These are phyloP conservation scores for Kwoniella pini DNA, from an alignment of 768 basidiomycete species.

Conservation along the genomic window DNA sequence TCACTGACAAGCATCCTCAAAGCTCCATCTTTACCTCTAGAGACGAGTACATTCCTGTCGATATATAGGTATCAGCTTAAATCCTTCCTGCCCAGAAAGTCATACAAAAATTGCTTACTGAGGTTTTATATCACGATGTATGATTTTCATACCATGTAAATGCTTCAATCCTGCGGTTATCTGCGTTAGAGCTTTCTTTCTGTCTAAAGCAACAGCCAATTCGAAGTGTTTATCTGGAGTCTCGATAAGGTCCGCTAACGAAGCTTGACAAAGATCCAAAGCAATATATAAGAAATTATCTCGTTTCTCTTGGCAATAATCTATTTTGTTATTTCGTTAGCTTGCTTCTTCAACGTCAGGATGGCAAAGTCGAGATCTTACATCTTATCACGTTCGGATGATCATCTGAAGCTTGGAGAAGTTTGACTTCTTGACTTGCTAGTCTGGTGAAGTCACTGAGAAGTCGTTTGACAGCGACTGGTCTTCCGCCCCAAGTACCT, in stretches of 20 bases:
- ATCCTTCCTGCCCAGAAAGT: too few species aligned
- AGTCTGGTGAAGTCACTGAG: constrained; percentile 94
- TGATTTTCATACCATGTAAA: constrained; percentile 87
- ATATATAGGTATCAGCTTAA: too few species aligned
- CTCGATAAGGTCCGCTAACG: constrained; percentile 53
- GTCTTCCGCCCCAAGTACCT: constrained; percentile 92
- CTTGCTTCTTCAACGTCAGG: not conserved
- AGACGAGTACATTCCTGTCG: constrained; percentile 82
- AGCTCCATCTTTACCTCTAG: constrained; percentile 63
- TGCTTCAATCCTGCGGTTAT: constrained; percentile 85
- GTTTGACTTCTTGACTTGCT: constrained; percentile 86
- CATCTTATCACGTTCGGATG: constrained; percentile 88
- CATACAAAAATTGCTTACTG: too few species aligned
- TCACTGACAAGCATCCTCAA: constrained; percentile 64
- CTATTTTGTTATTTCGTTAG: constrained; percentile 18
- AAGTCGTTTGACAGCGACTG: constrained; percentile 97
- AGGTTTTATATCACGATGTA: constrained; percentile 98
- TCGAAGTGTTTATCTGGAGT: constrained; percentile 62
- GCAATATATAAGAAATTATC: constrained; percentile 97
- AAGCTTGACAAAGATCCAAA: constrained; percentile 67
- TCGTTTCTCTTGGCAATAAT: constrained; percentile 94
- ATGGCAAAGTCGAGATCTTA: constrained; percentile 19
- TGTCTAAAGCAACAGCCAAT: constrained; percentile 73
- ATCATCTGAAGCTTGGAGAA: constrained; percentile 95
- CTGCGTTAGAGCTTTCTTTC: constrained; percentile 82